Percentiles rank a stretch among this genome's conserved stretches.
These are phyloP conservation scores for Hymenoscyphus fraxineus DNA, from an alignment of 2,329 filamentous ascomycete genomes.

Conservation along the genomic window DNA sequence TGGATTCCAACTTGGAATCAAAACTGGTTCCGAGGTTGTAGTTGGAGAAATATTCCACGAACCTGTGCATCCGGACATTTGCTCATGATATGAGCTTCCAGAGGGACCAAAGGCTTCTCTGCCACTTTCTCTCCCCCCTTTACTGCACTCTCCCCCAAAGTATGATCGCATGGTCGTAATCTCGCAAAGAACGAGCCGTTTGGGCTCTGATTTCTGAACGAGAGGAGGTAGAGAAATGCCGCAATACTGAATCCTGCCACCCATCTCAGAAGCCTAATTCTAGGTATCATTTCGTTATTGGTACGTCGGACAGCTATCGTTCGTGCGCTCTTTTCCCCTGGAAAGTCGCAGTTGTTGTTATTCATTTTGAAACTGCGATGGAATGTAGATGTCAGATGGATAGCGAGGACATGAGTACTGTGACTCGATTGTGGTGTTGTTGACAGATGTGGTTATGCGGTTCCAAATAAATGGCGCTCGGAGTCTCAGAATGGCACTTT, in stretches of 20 bases:
- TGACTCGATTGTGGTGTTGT: not conserved
- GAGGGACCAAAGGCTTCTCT: slow-evolving; percentile 47
- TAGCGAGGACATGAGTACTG: not conserved
- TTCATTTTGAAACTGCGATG: not conserved
- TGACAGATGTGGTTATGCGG: not conserved
- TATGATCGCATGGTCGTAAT: not conserved
- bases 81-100: slow-evolving; percentile 95
- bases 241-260: slow-evolving; percentile 22
- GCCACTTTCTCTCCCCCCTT: not conserved
- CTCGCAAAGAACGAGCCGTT: not conserved
- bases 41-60: slow-evolving; percentile 18
- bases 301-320: not conserved
- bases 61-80: slow-evolving; percentile 89
- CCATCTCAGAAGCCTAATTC: slow-evolving; percentile 19
- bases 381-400: not conserved
- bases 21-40: not conserved
- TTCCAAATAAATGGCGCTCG: not conserved
- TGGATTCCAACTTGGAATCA: not conserved
- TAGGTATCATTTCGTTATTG: slow-evolving; percentile 15
- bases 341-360: not conserved
- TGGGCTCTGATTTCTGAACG: not conserved
- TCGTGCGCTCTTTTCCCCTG: not conserved
- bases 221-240: slow-evolving; percentile 26
- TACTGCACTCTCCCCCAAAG: not conserved
- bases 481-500: not conserved